Percentiles rank a stretch among this genome's conserved stretches.
Conservation (phyloP, 2,329 filamentous ascomycete genomes). For the Helotiales sp. region DNA sequence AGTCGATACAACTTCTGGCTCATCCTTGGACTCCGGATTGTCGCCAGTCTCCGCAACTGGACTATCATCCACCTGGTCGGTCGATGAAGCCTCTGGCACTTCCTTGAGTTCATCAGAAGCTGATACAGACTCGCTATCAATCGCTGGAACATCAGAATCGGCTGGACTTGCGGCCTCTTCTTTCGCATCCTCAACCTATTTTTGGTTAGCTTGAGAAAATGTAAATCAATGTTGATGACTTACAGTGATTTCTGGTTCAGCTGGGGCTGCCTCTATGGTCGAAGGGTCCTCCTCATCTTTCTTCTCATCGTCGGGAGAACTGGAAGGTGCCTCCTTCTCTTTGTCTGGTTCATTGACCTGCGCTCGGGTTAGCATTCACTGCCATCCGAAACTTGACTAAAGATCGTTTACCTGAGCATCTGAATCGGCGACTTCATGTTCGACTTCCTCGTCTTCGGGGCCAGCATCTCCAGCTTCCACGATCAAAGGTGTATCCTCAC, state of each 20-base stretch:
- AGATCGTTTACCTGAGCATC: not conserved
- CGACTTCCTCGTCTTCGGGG: not conserved
- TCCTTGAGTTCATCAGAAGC: not conserved
- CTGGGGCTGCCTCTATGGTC: not conserved
- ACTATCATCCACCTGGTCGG: not conserved
- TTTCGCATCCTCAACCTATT: not conserved
- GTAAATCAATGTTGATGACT: not conserved
- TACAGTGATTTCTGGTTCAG: slow-evolving; percentile 1
- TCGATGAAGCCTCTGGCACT: not conserved
- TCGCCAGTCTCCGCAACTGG: not conserved
- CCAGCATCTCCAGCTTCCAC: not conserved
- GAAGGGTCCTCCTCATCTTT: not conserved
- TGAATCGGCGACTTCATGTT: not conserved
- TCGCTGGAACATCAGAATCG: not conserved
- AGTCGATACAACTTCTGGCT: not conserved
- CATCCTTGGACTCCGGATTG: not conserved
- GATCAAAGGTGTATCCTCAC: not conserved
- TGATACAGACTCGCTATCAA: not conserved
- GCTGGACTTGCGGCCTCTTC: slow-evolving; percentile 3
- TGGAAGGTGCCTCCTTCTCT: not conserved
- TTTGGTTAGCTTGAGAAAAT: not conserved
- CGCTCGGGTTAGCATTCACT: not conserved
- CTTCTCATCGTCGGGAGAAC: not conserved
- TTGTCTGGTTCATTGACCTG: not conserved
- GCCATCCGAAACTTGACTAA: not conserved